Base-by-base conservation (phyloP, 306 rosid species). In the Vicia sativa region DNA sequence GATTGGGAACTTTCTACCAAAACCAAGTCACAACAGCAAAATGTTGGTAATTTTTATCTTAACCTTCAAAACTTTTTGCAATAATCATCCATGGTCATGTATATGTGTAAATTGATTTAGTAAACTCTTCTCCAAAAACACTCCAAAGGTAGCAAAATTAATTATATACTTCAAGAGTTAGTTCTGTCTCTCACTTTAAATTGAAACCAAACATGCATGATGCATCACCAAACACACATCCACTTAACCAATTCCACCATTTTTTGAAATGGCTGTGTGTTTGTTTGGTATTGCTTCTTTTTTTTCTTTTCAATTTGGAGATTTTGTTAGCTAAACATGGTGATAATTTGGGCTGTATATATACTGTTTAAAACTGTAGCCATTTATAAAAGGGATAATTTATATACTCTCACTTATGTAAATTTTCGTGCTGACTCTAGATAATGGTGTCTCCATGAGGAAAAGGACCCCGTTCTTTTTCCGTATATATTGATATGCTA, bases 1-100 rank as follows among this genome's bases (percentile, higher is more conserved):
- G 96, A 87, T 80, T 92, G 98, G 98, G 98, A 89, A 72, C 79
- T 83, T 82, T 86, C 96, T 58, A 73, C 78, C 37, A 83, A 74
- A 71, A 44, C 57, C 64, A 87, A 75, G 45, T 68, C 85, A 1
- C 80, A 59, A 26, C 77, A 78, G 80, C 92, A 78, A 75, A 81
- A 79, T 56, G 82, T 65, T 84, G 91, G 91, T 80, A 78, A 66
- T 38, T 61, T 61, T 61, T 77, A 29, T 70, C 42, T 48, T 63
- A 21, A 11, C 66, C 71, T 64, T 29, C 46, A 5, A 34, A 35
- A 7, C 48, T 61, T 60, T 2, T 65, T 64, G 11, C 60, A 28
- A 46, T 69, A 18, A 68, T 45, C 58, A 10, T 62, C 53, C 21
- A 21, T 18, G 13, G 0, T 13, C 11, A 0, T 62, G 61, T 18